phyloP scores from a whole-genome alignment of 192 early-diverging fungal genomes.

The Linnemannia exigua region DNA sequence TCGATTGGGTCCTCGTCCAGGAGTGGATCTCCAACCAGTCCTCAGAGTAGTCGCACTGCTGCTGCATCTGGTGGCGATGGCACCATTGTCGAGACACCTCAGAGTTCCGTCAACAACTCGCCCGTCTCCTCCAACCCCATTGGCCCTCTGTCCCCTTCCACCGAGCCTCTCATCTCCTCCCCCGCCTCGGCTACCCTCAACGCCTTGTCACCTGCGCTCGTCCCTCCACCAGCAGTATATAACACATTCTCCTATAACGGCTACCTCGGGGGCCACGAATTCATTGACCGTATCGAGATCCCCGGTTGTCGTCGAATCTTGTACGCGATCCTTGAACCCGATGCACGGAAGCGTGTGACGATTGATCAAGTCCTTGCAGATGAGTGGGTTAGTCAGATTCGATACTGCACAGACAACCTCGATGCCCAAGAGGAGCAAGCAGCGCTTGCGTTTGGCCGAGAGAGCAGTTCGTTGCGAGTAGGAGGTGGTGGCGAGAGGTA shows the following conservation, averaged over 20 bases:
- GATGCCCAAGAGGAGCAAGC: slow-evolving; percentile 28
- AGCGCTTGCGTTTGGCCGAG: neutral
- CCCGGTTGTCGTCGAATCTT: slow-evolving; percentile 75
- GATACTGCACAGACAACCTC: slow-evolving; percentile 62
- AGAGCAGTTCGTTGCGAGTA: neutral
- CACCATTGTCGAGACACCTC: neutral
- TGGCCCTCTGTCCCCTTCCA: neutral
- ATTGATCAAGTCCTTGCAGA: slow-evolving; percentile 80
- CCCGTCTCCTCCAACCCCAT: neutral
- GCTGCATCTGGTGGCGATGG: too few relatives aligned
- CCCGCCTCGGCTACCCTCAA: too few relatives aligned
- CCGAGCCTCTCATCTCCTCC: neutral
- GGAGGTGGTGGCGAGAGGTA: slow-evolving; percentile 10
- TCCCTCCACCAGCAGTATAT: slow-evolving; percentile 18
- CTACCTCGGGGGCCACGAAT: slow-evolving; percentile 71
- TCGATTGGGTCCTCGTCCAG: neutral
- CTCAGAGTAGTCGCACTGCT: neutral
- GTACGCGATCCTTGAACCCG: slow-evolving; percentile 85
- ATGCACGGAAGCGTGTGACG: slow-evolving; percentile 75
- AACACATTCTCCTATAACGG: slow-evolving; percentile 67
- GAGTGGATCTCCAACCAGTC: neutral
- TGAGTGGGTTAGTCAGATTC: slow-evolving; percentile 79
- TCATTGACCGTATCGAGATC: slow-evolving; percentile 78
- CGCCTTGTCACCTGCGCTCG: neutral
- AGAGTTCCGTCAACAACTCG: slow-evolving; percentile 14